These are phyloP conservation scores for Coprinopsis cinerea DNA, from an alignment of 768 basidiomycete genomes.

Conservation along the genomic window DNA sequence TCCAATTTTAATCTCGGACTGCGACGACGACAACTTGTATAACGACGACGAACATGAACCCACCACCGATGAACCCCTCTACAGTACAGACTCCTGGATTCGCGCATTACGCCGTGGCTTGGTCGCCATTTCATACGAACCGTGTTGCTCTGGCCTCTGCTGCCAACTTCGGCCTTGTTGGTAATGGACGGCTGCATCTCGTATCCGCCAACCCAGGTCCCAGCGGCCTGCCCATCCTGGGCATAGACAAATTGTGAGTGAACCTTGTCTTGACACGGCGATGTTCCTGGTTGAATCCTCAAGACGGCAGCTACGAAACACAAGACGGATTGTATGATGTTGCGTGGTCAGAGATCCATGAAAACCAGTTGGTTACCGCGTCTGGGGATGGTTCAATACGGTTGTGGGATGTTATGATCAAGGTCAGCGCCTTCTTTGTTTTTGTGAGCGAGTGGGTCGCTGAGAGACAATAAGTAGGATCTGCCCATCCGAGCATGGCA, in stretches of 20 bases:
- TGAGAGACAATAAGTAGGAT: slow-evolving; percentile 44
- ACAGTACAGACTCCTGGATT: slow-evolving; percentile 66
- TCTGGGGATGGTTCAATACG: slow-evolving; percentile 89
- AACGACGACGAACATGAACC: slow-evolving; percentile 39
- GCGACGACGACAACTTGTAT: slow-evolving; percentile 28
- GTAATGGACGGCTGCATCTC: slow-evolving; percentile 85
- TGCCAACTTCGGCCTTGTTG: slow-evolving; percentile 92
- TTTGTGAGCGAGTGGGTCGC: neutral
- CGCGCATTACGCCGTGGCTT: slow-evolving; percentile 74
- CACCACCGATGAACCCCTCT: slow-evolving; percentile 20
- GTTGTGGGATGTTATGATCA: slow-evolving; percentile 85
- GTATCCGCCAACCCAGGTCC: slow-evolving; percentile 47
- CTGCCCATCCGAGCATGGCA: slow-evolving; percentile 89
- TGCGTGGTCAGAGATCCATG: slow-evolving; percentile 93
- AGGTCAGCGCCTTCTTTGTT: slow-evolving; percentile 40
- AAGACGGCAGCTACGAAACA: slow-evolving; percentile 66
- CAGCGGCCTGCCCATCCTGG: slow-evolving; percentile 36
- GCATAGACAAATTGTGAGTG: slow-evolving; percentile 68
- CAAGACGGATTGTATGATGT: slow-evolving; percentile 88
- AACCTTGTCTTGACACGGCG: neutral
- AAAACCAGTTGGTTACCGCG: slow-evolving; percentile 85
- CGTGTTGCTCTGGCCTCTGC: slow-evolving; percentile 77
- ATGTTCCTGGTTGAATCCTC: slow-evolving; percentile 14
- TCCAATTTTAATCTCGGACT: no score
- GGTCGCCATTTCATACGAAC: slow-evolving; percentile 80